Evolutionary conservation across 306 rosid species (phyloP).

Genomic region (Lupinus albus): DNA sequence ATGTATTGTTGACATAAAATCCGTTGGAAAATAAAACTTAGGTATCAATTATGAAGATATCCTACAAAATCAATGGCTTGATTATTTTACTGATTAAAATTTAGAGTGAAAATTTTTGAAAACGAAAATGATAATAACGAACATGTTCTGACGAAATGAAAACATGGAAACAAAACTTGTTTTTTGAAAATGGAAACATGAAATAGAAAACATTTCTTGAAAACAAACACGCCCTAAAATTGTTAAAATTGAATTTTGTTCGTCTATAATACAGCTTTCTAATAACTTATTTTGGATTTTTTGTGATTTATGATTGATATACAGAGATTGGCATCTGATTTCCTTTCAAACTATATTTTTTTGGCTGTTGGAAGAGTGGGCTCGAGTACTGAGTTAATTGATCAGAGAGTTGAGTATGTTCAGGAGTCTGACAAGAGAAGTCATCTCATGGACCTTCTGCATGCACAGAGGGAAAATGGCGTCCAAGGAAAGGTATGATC

Average conservation of each 20-base stretch:
- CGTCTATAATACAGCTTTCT: slow-evolving; percentile 5
- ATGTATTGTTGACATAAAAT: too few relatives aligned
- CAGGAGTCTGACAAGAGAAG: slow-evolving; percentile 97
- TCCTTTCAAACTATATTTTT: slow-evolving; percentile 80
- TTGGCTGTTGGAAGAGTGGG: slow-evolving; percentile 99
- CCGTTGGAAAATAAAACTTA: too few relatives aligned
- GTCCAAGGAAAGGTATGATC: slow-evolving; percentile 78
- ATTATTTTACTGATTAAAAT: too few relatives aligned
- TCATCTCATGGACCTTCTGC: slow-evolving; percentile 99
- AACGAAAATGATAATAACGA: too few relatives aligned
- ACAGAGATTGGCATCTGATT: slow-evolving; percentile 98
- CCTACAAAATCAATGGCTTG: too few relatives aligned
- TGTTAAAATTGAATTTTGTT: slow-evolving; percentile 14
- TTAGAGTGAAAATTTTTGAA: too few relatives aligned
- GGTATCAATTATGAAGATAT: too few relatives aligned
- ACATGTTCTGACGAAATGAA: too few relatives aligned
- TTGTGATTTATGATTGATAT: slow-evolving; percentile 39
- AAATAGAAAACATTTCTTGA: too few relatives aligned
- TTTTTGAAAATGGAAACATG: too few relatives aligned
- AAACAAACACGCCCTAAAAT: too few relatives aligned
- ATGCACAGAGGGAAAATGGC: slow-evolving; percentile 92
- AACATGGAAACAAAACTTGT: too few relatives aligned
- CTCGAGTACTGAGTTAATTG: slow-evolving; percentile 92
- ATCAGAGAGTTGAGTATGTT: slow-evolving; percentile 95
- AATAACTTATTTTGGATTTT: slow-evolving; percentile 10